Evolutionary conservation across 164 flowering plant genomes (phyloP).

Genomic region (Vitis rotundifolia): DNA sequence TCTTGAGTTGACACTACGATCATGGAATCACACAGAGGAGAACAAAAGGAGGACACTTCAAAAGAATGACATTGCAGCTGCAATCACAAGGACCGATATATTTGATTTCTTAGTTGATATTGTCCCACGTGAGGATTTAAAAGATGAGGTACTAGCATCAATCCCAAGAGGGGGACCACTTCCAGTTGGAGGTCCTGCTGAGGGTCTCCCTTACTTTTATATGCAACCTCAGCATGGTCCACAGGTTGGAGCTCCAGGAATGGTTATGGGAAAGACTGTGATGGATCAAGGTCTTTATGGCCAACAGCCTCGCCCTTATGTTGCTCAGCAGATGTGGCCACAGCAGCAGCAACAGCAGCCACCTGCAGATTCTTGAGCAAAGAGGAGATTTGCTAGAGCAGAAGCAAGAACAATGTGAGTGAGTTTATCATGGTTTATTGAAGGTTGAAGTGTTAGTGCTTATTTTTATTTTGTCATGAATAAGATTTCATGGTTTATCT

Average conservation of each 20-base stretch:
- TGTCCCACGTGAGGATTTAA: constrained; percentile 76
- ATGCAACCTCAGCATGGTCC: constrained; percentile 51
- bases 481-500: no score
- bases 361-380: constrained; percentile 39
- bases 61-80: constrained; percentile 84
- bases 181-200: constrained; percentile 55
- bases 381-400: not conserved
- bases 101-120: constrained; percentile 84
- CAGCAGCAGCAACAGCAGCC: constrained; percentile 43
- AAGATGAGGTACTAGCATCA: constrained; percentile 63
- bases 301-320: constrained; percentile 57
- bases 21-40: constrained; percentile 85
- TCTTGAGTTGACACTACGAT: constrained; percentile 66
- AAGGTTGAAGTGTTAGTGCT: not conserved
- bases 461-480: not conserved
- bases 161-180: constrained; percentile 50
- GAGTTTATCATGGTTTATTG: not conserved
- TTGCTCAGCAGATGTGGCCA: constrained; percentile 61
- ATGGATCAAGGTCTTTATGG: constrained; percentile 53
- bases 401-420: constrained; percentile 5
- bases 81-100: constrained; percentile 73
- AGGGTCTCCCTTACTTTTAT: constrained; percentile 59
- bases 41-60: constrained; percentile 79
- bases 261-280: constrained; percentile 57
- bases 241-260: constrained; percentile 54